A percentile compares a stretch with the other conserved stretches of the same genome.
phyloP scores from a whole-genome alignment of 2,329 filamentous ascomycete species.

The Phaeosphaeria sp. region DNA sequence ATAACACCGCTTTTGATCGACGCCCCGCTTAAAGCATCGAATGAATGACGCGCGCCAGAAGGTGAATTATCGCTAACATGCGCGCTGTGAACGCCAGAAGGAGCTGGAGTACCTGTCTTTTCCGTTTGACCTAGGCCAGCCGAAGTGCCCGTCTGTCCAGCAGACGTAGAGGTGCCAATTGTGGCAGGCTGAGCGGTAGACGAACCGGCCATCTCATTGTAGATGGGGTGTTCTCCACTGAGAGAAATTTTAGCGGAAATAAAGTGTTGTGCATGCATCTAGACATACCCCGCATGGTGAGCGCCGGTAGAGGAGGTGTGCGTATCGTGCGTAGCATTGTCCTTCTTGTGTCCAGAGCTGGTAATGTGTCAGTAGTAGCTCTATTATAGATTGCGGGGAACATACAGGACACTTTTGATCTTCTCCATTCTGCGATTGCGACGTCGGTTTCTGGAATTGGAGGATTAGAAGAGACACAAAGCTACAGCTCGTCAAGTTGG shows the following conservation, averaged over 20 bases:
- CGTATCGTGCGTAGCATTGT: slow-evolving; percentile 27
- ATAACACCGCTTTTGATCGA: slow-evolving; percentile 52
- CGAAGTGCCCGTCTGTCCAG: slow-evolving; percentile 11
- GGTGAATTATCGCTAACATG: slow-evolving; percentile 15
- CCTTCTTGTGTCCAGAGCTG: slow-evolving; percentile 37
- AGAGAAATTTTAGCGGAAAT: slow-evolving; percentile 3
- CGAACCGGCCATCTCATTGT: slow-evolving; percentile 33
- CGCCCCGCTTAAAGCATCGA: slow-evolving; percentile 36
- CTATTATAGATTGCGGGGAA: slow-evolving; percentile 16
- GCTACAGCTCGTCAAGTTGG: slow-evolving; percentile 2
- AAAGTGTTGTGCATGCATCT: background rate
- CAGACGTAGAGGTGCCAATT: slow-evolving; percentile 15
- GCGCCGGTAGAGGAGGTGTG: slow-evolving; percentile 20
- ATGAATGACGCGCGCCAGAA: slow-evolving; percentile 13
- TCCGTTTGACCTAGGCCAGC: slow-evolving; percentile 10
- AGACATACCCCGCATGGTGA: background rate
- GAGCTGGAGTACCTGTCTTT: slow-evolving; percentile 1
- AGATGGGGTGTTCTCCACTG: slow-evolving; percentile 32
- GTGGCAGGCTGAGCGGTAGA: slow-evolving; percentile 7
- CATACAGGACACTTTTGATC: slow-evolving; percentile 54
- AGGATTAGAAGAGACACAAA: slow-evolving; percentile 9
- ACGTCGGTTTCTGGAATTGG: background rate
- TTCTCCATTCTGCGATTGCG: slow-evolving; percentile 48
- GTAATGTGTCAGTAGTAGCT: slow-evolving; percentile 36
- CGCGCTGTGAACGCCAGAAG: slow-evolving; percentile 1